phyloP scores from a whole-genome alignment of 1,284 basidiomycete species.

The Ustilago esculenta region DNA sequence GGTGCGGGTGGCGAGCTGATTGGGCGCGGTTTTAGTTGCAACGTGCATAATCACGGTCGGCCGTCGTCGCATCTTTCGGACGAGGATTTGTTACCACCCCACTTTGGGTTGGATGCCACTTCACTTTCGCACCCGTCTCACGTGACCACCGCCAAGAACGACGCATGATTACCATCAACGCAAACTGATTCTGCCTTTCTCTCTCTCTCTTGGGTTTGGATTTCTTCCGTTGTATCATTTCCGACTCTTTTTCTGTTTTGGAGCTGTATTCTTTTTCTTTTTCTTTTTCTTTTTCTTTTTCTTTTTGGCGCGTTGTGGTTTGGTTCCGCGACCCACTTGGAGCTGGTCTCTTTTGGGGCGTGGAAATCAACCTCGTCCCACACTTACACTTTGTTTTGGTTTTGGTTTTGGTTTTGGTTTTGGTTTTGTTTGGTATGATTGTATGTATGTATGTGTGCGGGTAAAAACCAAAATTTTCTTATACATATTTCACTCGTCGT shows the following conservation, averaged over 20 bases:
- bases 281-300: not conserved
- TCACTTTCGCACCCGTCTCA: too few relatives aligned
- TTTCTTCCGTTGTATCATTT: constrained; percentile 21
- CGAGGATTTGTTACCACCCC: constrained; percentile 35
- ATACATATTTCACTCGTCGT: constrained; percentile 60
- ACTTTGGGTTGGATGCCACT: constrained; percentile 34
- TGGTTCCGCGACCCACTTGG: not conserved
- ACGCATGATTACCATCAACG: too few relatives aligned
- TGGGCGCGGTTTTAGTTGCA: too few relatives aligned
- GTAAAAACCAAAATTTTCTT: too few relatives aligned
- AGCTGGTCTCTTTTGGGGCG: constrained; percentile 22
- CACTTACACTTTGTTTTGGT: too few relatives aligned
- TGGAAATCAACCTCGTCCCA: too few relatives aligned
- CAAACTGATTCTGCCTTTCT: too few relatives aligned
- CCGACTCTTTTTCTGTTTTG: not conserved
- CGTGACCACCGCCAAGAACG: too few relatives aligned
- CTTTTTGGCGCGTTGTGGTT: too few relatives aligned
- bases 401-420: too few relatives aligned
- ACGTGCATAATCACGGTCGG: constrained; percentile 18
- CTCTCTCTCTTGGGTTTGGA: constrained; percentile 9
- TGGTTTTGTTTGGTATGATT: too few relatives aligned
- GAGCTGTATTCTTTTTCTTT: constrained; percentile 29
- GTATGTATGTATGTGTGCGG: not conserved
- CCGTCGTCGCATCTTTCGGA: constrained; percentile 54
- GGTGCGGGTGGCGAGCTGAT: too few relatives aligned